phyloP scores from a whole-genome alignment of 768 basidiomycete species.

The Tylopilus rubrobrunneus region DNA sequence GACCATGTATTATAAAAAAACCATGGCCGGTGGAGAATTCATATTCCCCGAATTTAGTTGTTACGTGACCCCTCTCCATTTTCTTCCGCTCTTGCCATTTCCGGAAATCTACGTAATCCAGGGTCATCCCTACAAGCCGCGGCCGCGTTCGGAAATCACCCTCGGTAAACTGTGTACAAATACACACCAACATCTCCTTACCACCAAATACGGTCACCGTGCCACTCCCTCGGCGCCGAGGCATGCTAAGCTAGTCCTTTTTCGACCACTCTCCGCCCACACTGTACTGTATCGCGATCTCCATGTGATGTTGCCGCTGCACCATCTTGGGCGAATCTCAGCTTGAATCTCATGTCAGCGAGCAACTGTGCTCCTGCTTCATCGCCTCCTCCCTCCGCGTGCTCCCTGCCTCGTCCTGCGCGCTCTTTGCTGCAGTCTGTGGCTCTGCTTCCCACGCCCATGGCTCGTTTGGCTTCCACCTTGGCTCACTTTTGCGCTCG shows the following conservation, averaged over 20 bases:
- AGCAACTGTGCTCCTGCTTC: conserved; percentile 12
- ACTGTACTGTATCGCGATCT: conserved; percentile 29
- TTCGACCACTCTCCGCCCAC: conserved; percentile 31
- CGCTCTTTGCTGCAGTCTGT: conserved; percentile 24
- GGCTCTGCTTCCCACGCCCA: conserved; percentile 13
- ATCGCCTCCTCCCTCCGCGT: conserved; percentile 16
- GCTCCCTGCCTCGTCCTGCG: conserved; percentile 18
- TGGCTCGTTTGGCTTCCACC: conserved; percentile 23
- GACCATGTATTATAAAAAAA: conserved; percentile 37
- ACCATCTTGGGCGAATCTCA: conserved; percentile 33
- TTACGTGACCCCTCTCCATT: conserved; percentile 35
- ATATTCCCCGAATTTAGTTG: conserved; percentile 33
- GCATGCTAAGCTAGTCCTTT: conserved; percentile 28
- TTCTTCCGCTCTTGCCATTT: conserved; percentile 30
- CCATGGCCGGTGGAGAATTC: conserved; percentile 38
- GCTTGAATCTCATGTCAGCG: conserved; percentile 29
- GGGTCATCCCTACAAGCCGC: conserved; percentile 32
- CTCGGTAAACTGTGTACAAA: conserved; percentile 32
- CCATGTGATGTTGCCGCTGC: conserved; percentile 36
- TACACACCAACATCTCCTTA: conserved; percentile 14
- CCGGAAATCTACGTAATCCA: conserved; percentile 31
- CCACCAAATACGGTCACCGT: conserved; percentile 19
- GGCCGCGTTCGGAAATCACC: conserved; percentile 39
- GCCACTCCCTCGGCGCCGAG: conserved; percentile 43
- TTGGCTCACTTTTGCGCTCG: conserved; percentile 28